These are phyloP conservation scores for Metrosideros polymorpha DNA, from an alignment of 441 rosid genomes.

Conservation along the genomic window DNA sequence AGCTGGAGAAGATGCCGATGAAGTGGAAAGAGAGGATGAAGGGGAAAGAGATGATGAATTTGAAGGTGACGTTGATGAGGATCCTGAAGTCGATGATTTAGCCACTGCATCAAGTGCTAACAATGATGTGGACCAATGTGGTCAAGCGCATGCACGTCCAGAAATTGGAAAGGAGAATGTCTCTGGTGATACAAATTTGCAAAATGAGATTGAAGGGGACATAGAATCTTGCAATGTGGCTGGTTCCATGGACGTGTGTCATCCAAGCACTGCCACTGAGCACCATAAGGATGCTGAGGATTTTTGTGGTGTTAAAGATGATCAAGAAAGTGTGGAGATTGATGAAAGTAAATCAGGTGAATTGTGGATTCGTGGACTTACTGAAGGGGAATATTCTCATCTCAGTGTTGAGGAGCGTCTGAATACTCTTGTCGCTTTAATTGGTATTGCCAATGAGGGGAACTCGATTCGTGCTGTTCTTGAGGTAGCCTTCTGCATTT, in stretches of 20 bases:
- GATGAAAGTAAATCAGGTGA: constrained; percentile 70
- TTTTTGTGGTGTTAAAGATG: constrained; percentile 24
- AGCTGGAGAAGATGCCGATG: not conserved
- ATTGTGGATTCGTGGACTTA: constrained; percentile 77
- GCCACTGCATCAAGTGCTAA: constrained; percentile 33
- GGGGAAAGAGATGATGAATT: constrained; percentile 8
- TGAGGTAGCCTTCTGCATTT: constrained; percentile 39
- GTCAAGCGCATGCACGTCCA: not conserved
- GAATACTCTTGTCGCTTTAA: constrained; percentile 60
- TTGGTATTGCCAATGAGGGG: constrained; percentile 70
- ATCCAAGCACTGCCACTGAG: not conserved
- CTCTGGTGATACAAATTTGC: constrained; percentile 18
- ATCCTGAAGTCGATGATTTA: constrained; percentile 79
- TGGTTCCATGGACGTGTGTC: not conserved
- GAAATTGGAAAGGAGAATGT: constrained; percentile 24
- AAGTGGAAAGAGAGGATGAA: constrained; percentile 1
- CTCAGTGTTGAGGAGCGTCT: constrained; percentile 80
- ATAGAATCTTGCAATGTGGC: not conserved
- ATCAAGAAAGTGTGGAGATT: constrained; percentile 42
- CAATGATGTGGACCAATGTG: constrained; percentile 17
- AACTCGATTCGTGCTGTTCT: constrained; percentile 53
- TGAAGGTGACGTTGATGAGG: constrained; percentile 32
- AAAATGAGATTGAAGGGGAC: constrained; percentile 16
- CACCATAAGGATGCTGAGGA: constrained; percentile 13
- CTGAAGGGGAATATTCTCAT: constrained; percentile 72